phyloP scores from a whole-genome alignment of 768 basidiomycete genomes.

The Amanita rimosa region DNA sequence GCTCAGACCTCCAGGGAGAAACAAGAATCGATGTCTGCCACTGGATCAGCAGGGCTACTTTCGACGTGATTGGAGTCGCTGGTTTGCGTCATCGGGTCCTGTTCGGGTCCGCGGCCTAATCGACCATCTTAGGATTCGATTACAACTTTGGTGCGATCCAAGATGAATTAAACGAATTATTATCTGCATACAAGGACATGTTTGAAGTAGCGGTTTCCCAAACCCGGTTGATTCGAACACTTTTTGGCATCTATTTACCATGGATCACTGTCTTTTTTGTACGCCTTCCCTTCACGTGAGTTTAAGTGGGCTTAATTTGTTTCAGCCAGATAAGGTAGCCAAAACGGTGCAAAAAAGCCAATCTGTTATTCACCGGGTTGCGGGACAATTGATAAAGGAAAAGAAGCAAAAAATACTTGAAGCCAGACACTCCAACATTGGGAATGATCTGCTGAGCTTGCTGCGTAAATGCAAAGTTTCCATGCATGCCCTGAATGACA shows the following conservation, averaged over 20 bases:
- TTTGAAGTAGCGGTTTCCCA: conserved; percentile 65
- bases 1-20: conserved; percentile 10
- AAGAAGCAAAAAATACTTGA: conserved; percentile 69
- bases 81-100: conserved; percentile 27
- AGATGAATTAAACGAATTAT: conserved; percentile 68
- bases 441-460: conserved; percentile 69
- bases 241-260: conserved; percentile 51
- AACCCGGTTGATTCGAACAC: conserved; percentile 27
- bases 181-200: conserved; percentile 77
- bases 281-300: conserved; percentile 15
- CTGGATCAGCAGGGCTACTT: conserved; percentile 76
- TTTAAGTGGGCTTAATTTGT: neutral
- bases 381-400: conserved; percentile 66
- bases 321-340: conserved; percentile 42
- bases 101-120: neutral
- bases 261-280: conserved; percentile 44
- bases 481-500: neutral
- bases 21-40: conserved; percentile 58
- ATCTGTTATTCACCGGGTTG: conserved; percentile 52
- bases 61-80: conserved; percentile 88
- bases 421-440: conserved; percentile 40
- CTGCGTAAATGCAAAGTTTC: conserved; percentile 40
- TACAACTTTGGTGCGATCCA: conserved; percentile 81
- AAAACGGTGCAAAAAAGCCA: conserved; percentile 45
- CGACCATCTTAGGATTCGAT: conserved; percentile 50